Evolutionary conservation across 2,329 filamentous ascomycete species (phyloP).

Genomic region (Nemania serpens): DNA sequence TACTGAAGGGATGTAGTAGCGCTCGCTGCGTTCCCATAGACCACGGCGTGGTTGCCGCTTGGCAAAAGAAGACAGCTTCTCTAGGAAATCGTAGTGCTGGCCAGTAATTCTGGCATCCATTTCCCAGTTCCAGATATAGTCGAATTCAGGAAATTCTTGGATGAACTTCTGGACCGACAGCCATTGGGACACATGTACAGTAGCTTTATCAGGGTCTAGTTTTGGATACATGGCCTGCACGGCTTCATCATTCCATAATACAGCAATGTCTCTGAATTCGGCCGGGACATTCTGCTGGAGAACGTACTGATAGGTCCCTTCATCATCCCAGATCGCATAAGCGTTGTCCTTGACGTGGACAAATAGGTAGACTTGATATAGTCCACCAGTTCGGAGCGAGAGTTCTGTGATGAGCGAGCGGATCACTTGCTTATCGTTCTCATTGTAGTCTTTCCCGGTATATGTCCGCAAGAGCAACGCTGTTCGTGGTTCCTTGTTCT

Average conservation of each 20-base stretch:
- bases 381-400: conserved; percentile 73
- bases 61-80: conserved; percentile 66
- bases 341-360: conserved; percentile 74
- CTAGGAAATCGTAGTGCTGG: conserved; percentile 79
- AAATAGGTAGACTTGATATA: conserved; percentile 80
- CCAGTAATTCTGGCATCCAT: conserved; percentile 80
- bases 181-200: conserved; percentile 67
- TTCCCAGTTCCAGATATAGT: conserved; percentile 88
- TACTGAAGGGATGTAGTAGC: conserved; percentile 72
- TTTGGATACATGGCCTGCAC: conserved; percentile 79
- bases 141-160: conserved; percentile 76
- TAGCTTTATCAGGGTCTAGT: conserved; percentile 61
- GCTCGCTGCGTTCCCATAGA: conserved; percentile 73
- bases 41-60: conserved; percentile 71
- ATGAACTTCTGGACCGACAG: conserved; percentile 77
- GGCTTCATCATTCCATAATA: conserved; percentile 75
- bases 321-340: conserved; percentile 62
- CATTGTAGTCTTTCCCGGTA: conserved; percentile 74
- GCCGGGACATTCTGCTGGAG: conserved; percentile 67
- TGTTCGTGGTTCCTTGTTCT: conserved; percentile 58
- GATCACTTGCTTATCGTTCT: conserved; percentile 79
- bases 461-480: conserved; percentile 78
- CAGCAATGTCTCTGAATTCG: conserved; percentile 72
- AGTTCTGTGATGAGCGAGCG: conserved; percentile 81
- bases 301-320: conserved; percentile 61